A percentile compares a stretch with the other conserved stretches of the same genome.
Conservation (phyloP, 805 yeast genomes). For the Schizosaccharomyces lindneri region DNA sequence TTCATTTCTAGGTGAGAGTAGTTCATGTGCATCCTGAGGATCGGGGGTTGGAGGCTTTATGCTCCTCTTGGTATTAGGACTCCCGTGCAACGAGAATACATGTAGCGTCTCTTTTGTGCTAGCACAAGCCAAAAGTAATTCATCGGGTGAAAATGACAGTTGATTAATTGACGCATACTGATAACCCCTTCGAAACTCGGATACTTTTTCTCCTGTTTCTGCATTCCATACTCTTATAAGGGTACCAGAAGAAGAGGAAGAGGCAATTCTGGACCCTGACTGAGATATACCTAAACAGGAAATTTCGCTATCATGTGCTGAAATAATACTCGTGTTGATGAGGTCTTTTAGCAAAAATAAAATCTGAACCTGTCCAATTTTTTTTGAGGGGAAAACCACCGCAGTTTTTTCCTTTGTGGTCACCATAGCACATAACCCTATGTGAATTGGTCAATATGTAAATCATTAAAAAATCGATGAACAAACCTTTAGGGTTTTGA, state of each 20-base stretch:
- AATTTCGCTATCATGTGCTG: constrained; percentile 50
- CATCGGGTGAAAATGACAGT: constrained; percentile 48
- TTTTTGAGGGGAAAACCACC: constrained; percentile 57
- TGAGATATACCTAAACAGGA: constrained; percentile 38
- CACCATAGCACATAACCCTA: not conserved
- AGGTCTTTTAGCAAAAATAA: constrained; percentile 29
- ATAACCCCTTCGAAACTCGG: constrained; percentile 71
- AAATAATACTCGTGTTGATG: constrained; percentile 35
- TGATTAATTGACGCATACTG: constrained; percentile 65
- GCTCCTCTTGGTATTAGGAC: not conserved
- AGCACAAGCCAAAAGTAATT: constrained; percentile 58
- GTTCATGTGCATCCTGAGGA: not conserved
- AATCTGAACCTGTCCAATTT: constrained; percentile 54
- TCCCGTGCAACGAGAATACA: constrained; percentile 20
- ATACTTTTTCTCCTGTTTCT: constrained; percentile 39
- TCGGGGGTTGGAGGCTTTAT: not conserved
- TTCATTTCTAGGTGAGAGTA: not conserved
- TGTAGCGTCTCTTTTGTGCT: constrained; percentile 69
- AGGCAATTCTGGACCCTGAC: constrained; percentile 45
- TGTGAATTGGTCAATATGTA: not conserved
- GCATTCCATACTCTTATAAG: constrained; percentile 51
- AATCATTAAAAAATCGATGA: not conserved
- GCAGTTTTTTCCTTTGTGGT: not conserved
- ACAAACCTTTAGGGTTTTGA: not conserved
- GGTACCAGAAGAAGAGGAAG: constrained; percentile 67